Evolutionary conservation across 2,329 filamentous ascomycete species (phyloP), one percentile per base, ranked within the genome.

Genomic region (Bipolaris sorokiniana): DNA sequence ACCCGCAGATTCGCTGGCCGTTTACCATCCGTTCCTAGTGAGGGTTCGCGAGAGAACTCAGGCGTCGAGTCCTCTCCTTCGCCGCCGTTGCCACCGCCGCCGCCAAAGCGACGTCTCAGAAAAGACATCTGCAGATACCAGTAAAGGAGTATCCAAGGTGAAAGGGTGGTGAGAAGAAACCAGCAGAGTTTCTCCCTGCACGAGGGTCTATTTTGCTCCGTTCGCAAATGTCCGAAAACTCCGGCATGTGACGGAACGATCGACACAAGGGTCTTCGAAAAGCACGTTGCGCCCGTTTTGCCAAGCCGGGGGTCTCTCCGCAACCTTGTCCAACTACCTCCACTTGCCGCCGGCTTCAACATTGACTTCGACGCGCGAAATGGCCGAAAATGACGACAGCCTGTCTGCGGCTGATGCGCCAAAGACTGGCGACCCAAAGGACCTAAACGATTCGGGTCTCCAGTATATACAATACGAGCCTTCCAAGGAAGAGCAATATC

Each of bases 401-500:
- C 23, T 38, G 33, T 18, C 49, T 42, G 36, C 41, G 37, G 34
- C 11, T 16, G 41, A 51, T 22, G 34, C 18, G 16, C 20, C 54
- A n/a, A 38, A 48, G 38, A 16, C 45, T 11, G 18, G 22, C 23
- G 33, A 16, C 3, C 10, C 38, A 18, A 46, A 38, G 26, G 31
- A 37, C 16, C 45, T 45, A 53, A 56, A 41, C 64, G 51, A 51
- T 1, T 54, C 66, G 18, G 84, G 74, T 85, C 71, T 76, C 63
- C 80, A 77, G 62, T 88, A 88, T 73, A 74, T 85, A 58, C 84
- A 84, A 67, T 90, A 89, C 72, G 81, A 86, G 59, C 76, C 77
- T 52, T 73, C 81, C 48, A 84, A 86, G 63, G 87, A 89, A 71
- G 82, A 84, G 50, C 78, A 81, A 54, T 88, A 95, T 74, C 87